Evolutionary conservation across 257 asterid species (phyloP).

Genomic region (Paraleonurus japonicus): DNA sequence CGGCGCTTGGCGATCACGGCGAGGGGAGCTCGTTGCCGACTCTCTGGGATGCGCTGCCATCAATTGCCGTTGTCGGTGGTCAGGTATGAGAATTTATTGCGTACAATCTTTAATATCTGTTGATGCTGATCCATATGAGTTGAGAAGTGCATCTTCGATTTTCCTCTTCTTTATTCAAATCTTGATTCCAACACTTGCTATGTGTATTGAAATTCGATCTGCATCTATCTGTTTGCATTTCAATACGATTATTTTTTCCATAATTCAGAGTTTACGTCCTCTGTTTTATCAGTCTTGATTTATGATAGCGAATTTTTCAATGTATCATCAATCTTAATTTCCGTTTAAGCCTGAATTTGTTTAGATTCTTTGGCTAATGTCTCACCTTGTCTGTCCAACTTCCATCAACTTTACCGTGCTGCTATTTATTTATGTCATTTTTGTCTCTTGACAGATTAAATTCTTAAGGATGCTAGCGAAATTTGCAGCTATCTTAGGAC

Average conservation of each 20-base stretch:
- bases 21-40: constrained; percentile 72
- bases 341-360: neutral
- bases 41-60: constrained; percentile 83
- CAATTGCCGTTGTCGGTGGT: constrained; percentile 88
- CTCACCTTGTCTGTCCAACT: neutral
- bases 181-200: neutral
- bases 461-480: neutral
- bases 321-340: neutral
- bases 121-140: constrained; percentile 13
- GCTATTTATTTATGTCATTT: neutral
- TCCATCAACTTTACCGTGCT: neutral
- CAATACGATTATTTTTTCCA: neutral
- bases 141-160: neutral
- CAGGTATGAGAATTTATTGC: constrained; percentile 42
- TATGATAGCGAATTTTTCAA: neutral
- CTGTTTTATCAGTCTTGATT: neutral
- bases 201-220: constrained; percentile 9
- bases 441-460: neutral
- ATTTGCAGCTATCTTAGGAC: constrained; percentile 7
- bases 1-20: constrained; percentile 86
- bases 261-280: neutral
- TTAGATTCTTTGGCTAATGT: neutral
- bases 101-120: neutral
- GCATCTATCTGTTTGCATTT: neutral
- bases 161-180: neutral